Percentiles rank a stretch among this genome's conserved stretches.
phyloP scores from a whole-genome alignment of 164 flowering plant species.

The Magnolia changhungtana region DNA sequence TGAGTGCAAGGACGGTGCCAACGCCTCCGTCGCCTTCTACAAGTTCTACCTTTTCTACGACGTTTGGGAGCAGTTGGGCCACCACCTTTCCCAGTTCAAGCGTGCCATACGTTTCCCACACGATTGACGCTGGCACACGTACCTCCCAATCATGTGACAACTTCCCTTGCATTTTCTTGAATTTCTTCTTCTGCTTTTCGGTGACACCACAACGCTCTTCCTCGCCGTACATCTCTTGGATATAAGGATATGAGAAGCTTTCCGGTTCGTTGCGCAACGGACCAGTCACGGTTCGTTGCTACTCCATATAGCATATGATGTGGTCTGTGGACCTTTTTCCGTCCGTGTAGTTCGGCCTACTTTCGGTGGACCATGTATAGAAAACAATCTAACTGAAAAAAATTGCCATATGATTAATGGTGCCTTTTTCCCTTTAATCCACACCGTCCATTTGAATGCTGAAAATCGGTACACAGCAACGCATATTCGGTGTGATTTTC shows the following conservation, averaged over 20 bases:
- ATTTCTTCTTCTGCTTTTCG: neutral
- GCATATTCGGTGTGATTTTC: too few species aligned
- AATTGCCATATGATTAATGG: too few species aligned
- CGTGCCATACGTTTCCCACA: slow-evolving; percentile 12
- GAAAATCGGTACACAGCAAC: too few species aligned
- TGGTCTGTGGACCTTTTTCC: too few species aligned
- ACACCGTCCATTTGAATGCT: too few species aligned
- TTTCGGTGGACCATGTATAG: too few species aligned
- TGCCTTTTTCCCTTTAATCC: too few species aligned
- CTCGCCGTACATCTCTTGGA: neutral
- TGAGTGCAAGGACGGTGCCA: slow-evolving; percentile 1
- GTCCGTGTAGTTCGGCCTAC: too few species aligned
- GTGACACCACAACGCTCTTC: neutral
- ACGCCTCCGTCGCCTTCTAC: slow-evolving; percentile 5
- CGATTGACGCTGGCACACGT: neutral
- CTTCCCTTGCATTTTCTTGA: slow-evolving; percentile 9
- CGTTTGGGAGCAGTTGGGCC: slow-evolving; percentile 8
- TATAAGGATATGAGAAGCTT: neutral
- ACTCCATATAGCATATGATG: neutral
- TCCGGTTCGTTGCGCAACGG: neutral
- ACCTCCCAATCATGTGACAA: slow-evolving; percentile 7
- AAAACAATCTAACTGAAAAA: too few species aligned
- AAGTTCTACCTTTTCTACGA: neutral
- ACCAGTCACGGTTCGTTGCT: neutral
- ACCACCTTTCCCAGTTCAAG: slow-evolving; percentile 4